phyloP scores from a whole-genome alignment of 2,329 filamentous ascomycete species.

The Hysterium pulicare region DNA sequence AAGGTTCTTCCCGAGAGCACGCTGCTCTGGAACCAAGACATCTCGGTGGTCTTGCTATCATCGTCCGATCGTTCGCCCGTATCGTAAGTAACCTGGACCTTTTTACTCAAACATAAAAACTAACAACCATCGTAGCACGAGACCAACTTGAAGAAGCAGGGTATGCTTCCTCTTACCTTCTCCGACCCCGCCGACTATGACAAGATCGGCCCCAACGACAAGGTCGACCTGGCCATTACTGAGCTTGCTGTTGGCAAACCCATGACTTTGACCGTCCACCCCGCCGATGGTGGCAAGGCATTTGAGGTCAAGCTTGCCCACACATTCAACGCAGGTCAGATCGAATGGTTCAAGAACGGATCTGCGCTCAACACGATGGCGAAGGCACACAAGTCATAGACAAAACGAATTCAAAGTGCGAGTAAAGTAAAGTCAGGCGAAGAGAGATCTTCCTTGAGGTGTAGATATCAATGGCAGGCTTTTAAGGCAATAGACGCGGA shows the following conservation, averaged over 20 bases:
- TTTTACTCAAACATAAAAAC: slow-evolving; percentile 7
- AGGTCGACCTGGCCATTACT: slow-evolving; percentile 84
- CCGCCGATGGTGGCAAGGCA: slow-evolving; percentile 69
- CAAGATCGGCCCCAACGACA: slow-evolving; percentile 90
- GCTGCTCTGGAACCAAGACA: slow-evolving; percentile 96
- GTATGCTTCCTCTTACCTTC: slow-evolving; percentile 98
- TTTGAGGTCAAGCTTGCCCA: slow-evolving; percentile 85
- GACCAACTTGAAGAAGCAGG: slow-evolving; percentile 99
- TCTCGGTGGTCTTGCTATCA: slow-evolving; percentile 94
- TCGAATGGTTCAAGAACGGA: slow-evolving; percentile 99
- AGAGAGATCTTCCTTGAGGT: background rate
- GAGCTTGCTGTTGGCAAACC: slow-evolving; percentile 91
- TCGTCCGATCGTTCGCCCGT: slow-evolving; percentile 92
- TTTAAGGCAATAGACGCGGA: slow-evolving; percentile 1
- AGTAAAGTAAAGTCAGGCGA: background rate
- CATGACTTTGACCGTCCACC: slow-evolving; percentile 86
- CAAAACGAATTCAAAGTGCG: background rate
- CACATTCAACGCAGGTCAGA: slow-evolving; percentile 97
- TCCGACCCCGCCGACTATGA: slow-evolving; percentile 94
- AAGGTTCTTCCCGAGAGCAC: slow-evolving; percentile 96
- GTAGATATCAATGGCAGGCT: background rate
- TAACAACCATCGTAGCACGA: slow-evolving; percentile 62
- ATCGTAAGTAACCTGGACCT: slow-evolving; percentile 54
- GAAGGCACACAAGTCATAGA: slow-evolving; percentile 51
- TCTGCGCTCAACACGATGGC: slow-evolving; percentile 98